Conservation (phyloP, 257 asterid genomes). For the Anisodus acutangulus region DNA sequence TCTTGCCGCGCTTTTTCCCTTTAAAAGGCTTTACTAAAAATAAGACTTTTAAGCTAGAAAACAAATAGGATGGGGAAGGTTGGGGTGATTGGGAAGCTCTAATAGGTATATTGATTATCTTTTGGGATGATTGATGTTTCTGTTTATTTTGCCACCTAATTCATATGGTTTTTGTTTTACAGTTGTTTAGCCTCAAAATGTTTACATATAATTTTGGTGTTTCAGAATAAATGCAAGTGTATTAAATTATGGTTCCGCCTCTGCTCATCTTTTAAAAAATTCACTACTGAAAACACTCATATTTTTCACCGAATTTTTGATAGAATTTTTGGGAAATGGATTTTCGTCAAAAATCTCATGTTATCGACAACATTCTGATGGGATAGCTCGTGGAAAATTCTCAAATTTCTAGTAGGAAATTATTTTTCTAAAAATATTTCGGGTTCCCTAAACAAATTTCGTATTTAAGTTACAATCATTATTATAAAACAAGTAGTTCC, state of each 20-base stretch:
- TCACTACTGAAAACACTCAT: no score
- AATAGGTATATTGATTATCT: not conserved
- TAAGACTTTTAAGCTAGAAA: not conserved
- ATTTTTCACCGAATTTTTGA: no score
- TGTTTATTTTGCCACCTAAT: not conserved
- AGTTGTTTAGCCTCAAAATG: not conserved
- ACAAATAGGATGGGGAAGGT: not conserved
- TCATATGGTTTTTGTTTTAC: not conserved
- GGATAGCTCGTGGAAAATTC: no score
- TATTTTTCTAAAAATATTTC: no score
- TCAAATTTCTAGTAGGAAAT: no score
- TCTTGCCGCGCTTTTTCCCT: not conserved
- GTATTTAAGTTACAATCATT: no score
- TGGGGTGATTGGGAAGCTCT: not conserved
- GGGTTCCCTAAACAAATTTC: no score
- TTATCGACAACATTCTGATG: no score
- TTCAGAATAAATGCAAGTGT: not conserved
- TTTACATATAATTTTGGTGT: not conserved
- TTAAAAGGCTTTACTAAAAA: not conserved
- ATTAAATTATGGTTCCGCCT: not conserved
- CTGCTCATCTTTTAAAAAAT: no score
- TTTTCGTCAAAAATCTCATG: no score
- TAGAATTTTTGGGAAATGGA: no score
- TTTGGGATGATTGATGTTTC: not conserved
- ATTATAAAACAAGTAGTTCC: no score